Evolutionary conservation across 306 rosid species (phyloP).

Genomic region (Casuarina cunninghamiana): DNA sequence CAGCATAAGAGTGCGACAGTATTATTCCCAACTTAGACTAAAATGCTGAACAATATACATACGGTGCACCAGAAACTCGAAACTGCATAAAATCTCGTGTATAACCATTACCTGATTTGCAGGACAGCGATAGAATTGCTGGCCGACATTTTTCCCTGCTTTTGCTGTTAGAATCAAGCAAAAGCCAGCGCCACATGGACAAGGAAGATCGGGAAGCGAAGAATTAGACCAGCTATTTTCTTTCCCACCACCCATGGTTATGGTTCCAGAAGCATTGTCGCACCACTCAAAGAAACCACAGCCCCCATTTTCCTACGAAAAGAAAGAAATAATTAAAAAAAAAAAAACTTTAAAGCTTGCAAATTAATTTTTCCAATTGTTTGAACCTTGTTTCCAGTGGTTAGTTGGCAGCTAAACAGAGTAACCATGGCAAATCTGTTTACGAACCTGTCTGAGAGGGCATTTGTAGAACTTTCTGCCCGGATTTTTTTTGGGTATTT

Average conservation of each 20-base stretch:
- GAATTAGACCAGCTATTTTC: conserved; percentile 30
- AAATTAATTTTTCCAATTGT: background rate
- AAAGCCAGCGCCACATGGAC: conserved; percentile 51
- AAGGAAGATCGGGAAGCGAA: conserved; percentile 29
- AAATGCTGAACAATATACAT: too few species aligned
- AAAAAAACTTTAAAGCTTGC: background rate
- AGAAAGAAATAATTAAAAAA: too few species aligned
- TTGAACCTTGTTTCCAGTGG: too few species aligned
- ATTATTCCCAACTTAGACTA: too few species aligned
- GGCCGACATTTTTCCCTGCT: conserved; percentile 51
- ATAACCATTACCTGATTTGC: conserved; percentile 34
- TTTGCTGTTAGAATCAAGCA: conserved; percentile 50
- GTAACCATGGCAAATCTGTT: too few species aligned
- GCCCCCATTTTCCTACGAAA: conserved; percentile 56
- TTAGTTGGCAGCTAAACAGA: too few species aligned
- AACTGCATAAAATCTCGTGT: too few species aligned
- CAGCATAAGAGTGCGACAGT: too few species aligned
- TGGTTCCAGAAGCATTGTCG: conserved; percentile 41
- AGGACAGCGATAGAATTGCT: conserved; percentile 57
- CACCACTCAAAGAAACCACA: conserved; percentile 67
- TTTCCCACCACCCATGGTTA: conserved; percentile 21
- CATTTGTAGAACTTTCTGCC: too few species aligned
- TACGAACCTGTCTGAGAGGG: too few species aligned
- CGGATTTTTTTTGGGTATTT: too few species aligned
- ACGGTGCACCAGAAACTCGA: too few species aligned